Evolutionary conservation across 257 asterid species (phyloP).

Genomic region (Fraxinus anomala): DNA sequence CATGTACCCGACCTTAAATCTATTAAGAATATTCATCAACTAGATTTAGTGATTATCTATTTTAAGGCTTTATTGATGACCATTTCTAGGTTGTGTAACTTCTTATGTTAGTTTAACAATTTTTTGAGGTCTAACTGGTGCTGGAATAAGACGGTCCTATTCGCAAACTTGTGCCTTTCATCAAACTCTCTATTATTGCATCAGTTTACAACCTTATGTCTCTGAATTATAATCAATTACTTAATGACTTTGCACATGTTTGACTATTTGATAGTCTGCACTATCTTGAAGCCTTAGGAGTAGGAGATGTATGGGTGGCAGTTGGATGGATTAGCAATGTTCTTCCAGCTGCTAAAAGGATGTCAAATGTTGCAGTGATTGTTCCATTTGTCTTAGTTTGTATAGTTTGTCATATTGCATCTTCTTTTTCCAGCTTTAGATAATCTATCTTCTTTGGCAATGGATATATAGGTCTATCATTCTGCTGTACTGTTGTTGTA

Average conservation of each 20-base stretch:
- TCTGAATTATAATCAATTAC: background rate
- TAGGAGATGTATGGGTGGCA: conserved; percentile 92
- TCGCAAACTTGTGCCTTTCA: background rate
- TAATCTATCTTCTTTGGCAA: too few species aligned
- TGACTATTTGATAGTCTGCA: conserved; percentile 77
- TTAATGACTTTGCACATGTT: conserved; percentile 48
- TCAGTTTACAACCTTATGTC: background rate
- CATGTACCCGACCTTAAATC: too few species aligned
- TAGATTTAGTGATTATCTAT: background rate
- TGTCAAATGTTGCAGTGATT: conserved; percentile 79
- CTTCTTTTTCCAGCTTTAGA: too few species aligned
- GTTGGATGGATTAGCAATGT: conserved; percentile 97
- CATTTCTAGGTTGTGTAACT: background rate
- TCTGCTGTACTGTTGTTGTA: too few species aligned
- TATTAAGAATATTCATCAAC: background rate
- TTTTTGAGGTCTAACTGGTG: background rate
- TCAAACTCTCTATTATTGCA: background rate
- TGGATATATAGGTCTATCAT: too few species aligned
- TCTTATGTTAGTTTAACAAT: background rate
- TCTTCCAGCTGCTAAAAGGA: conserved; percentile 79
- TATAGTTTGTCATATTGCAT: too few species aligned
- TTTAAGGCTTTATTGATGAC: background rate
- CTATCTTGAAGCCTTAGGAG: conserved; percentile 83
- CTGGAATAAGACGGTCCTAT: background rate
- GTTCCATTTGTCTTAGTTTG: conserved; percentile 44